Evolutionary conservation across 2,329 filamentous ascomycete species (phyloP).

Genomic region (Colletotrichum sp.): DNA sequence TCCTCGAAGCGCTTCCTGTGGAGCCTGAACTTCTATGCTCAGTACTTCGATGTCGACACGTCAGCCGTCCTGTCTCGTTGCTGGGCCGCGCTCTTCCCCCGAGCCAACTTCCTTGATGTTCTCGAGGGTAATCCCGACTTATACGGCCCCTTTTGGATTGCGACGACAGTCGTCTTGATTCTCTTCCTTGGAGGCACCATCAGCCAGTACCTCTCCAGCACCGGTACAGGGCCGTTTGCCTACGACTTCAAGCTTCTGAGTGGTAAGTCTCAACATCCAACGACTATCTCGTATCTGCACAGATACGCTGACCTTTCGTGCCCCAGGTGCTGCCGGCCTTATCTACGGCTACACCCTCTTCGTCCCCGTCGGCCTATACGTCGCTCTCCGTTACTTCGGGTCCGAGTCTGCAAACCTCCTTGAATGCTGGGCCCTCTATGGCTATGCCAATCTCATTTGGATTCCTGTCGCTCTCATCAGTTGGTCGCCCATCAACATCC

Average conservation of each 20-base stretch:
- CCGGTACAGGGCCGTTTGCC: constrained; percentile 74
- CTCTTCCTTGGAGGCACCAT: constrained; percentile 95
- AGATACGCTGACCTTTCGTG: neutral
- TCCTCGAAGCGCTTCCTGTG: constrained; percentile 86
- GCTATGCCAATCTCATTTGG: constrained; percentile 97
- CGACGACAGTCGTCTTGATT: constrained; percentile 95
- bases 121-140: constrained; percentile 96
- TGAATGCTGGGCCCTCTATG: constrained; percentile 95
- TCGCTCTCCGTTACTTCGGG: constrained; percentile 91
- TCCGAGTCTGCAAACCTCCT: constrained; percentile 91
- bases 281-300: neutral
- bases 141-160: constrained; percentile 98
- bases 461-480: constrained; percentile 91
- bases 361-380: constrained; percentile 85
- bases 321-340: constrained; percentile 79
- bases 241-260: constrained; percentile 93
- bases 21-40: constrained; percentile 91
- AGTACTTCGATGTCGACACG: constrained; percentile 99
- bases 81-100: constrained; percentile 86
- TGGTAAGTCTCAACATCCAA: constrained; percentile 53
- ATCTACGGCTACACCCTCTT: constrained; percentile 95
- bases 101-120: constrained; percentile 94
- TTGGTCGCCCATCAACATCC: constrained; percentile 82
- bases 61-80: constrained; percentile 86
- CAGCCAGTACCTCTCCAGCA: constrained; percentile 81